These are phyloP conservation scores for Macaranga tanarius DNA, from an alignment of 441 rosid species.

Conservation along the genomic window DNA sequence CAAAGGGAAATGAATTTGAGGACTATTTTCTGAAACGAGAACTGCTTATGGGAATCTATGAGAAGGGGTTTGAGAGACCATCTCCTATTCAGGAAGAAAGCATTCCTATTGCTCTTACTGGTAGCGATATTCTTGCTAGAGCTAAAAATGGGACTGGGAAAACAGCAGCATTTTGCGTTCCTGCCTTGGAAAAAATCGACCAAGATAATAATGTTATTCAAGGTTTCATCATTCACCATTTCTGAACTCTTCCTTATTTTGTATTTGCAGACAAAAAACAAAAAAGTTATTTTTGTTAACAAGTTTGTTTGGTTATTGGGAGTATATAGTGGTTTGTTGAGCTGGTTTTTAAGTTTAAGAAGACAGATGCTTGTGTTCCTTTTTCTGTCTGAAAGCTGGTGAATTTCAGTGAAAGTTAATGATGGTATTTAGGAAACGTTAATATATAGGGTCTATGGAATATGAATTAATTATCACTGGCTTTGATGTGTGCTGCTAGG, in stretches of 20 bases:
- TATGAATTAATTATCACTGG: neutral
- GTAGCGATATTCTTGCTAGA: slow-evolving; percentile 97
- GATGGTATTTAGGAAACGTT: neutral
- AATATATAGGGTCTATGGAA: neutral
- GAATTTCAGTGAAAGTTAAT: neutral
- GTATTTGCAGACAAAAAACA: neutral
- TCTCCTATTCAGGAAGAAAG: slow-evolving; percentile 99
- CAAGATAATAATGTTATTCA: slow-evolving; percentile 91
- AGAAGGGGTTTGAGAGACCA: slow-evolving; percentile 98
- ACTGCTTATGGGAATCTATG: slow-evolving; percentile 95
- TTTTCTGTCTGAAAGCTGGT: neutral
- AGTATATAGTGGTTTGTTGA: neutral
- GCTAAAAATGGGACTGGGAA: slow-evolving; percentile 99
- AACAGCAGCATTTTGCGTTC: slow-evolving; percentile 96
- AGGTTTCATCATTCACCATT: slow-evolving; percentile 43
- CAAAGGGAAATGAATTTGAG: slow-evolving; percentile 97
- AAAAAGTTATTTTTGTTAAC: no score
- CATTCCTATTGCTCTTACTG: slow-evolving; percentile 97
- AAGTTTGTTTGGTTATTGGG: slow-evolving; percentile 10
- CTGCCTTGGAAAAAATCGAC: slow-evolving; percentile 97
- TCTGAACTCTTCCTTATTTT: neutral
- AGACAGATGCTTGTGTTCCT: neutral
- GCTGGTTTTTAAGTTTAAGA: neutral
- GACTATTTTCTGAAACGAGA: slow-evolving; percentile 96
- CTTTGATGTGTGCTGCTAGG: neutral